A percentile compares a stretch with the other conserved stretches of the same genome.
Conservation (phyloP, 306 rosid species). For the Glycine latifolia region DNA sequence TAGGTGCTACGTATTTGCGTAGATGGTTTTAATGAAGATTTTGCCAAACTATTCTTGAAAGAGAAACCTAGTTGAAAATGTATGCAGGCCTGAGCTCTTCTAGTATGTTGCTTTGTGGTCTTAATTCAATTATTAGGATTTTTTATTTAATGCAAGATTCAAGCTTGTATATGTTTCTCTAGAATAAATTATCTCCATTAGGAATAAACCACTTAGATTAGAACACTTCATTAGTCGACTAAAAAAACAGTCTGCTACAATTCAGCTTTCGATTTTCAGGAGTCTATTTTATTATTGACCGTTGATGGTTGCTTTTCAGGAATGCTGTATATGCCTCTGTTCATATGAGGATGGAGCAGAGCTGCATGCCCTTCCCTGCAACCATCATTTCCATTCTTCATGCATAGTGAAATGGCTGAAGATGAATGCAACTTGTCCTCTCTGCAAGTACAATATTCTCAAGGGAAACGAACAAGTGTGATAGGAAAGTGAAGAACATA, state of each 20-base stretch:
- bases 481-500: too few species aligned
- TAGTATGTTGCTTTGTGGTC: background rate
- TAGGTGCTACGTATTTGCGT: background rate
- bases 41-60: constrained; percentile 9
- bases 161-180: constrained; percentile 1
- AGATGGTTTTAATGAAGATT: constrained; percentile 12
- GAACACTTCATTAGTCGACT: constrained; percentile 2
- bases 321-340: constrained; percentile 95
- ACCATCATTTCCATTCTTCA: constrained; percentile 1
- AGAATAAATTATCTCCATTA: background rate
- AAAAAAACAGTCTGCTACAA: background rate
- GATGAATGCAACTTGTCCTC: too few species aligned
- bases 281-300: background rate
- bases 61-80: too few species aligned
- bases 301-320: constrained; percentile 57
- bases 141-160: background rate
- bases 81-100: too few species aligned
- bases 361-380: constrained; percentile 93
- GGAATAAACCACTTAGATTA: background rate
- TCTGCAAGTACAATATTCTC: too few species aligned
- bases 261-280: background rate
- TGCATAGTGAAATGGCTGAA: too few species aligned
- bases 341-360: constrained; percentile 87
- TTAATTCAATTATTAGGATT: background rate
- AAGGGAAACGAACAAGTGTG: too few species aligned